phyloP scores from a whole-genome alignment of 2,329 filamentous ascomycete genomes.

The Curvularia sp. region DNA sequence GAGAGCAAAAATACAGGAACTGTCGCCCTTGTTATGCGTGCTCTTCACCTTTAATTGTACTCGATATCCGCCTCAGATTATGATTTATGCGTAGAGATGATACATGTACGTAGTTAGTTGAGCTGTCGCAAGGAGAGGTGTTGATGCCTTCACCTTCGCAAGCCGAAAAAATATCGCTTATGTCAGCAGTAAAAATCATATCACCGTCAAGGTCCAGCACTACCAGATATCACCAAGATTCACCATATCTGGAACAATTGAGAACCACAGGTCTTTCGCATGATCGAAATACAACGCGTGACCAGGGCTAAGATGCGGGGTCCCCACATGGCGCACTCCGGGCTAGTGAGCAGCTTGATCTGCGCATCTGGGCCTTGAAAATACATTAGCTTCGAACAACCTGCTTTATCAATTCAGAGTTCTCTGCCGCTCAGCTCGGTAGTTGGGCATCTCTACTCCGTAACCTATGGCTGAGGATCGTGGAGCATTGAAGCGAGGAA shows the following conservation, averaged over 20 bases:
- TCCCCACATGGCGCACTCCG: constrained; percentile 10
- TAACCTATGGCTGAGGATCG: constrained; percentile 2
- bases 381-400: background rate
- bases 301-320: constrained; percentile 11
- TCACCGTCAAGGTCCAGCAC: background rate
- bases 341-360: constrained; percentile 1
- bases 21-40: background rate
- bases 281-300: background rate
- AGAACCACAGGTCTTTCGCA: background rate
- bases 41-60: background rate
- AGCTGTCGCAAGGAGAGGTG: constrained; percentile 21
- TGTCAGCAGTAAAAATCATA: background rate
- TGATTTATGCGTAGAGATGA: background rate
- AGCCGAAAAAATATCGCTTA: background rate
- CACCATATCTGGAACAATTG: background rate
- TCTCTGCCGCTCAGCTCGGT: background rate
- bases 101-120: constrained; percentile 46
- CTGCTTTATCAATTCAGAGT: background rate
- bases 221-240: background rate
- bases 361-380: constrained; percentile 3
- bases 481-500: constrained; percentile 1
- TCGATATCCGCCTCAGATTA: constrained; percentile 17
- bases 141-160: background rate
- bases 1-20: background rate
- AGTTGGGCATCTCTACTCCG: background rate